These are phyloP conservation scores for Clarkia xantiana DNA, from an alignment of 345 rosid species.

Conservation along the genomic window DNA sequence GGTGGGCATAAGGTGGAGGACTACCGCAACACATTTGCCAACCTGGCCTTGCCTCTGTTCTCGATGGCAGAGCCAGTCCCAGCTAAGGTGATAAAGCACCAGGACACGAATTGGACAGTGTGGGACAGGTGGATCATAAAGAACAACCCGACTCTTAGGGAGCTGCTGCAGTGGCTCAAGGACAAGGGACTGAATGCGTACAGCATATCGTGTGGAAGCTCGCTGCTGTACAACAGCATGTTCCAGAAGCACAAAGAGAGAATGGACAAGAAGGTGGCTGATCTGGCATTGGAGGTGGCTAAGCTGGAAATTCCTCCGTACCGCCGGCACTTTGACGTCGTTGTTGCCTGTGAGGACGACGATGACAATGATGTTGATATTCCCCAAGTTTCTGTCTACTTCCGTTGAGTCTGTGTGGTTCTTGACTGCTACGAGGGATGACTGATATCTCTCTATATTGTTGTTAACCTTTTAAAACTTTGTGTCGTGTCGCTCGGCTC, in stretches of 20 bases:
- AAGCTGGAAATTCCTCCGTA: conserved; percentile 59
- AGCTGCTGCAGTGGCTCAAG: conserved; percentile 70
- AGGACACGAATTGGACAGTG: conserved; percentile 86
- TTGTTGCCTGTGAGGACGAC: conserved; percentile 88
- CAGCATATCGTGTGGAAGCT: conserved; percentile 89
- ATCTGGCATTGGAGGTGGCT: conserved; percentile 80
- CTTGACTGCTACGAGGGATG: too few relatives aligned
- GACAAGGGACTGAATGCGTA: conserved; percentile 69
- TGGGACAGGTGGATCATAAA: conserved; percentile 89
- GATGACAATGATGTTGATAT: conserved; percentile 76
- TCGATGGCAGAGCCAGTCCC: conserved; percentile 97
- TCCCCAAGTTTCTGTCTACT: conserved; percentile 78
- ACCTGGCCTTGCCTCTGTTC: conserved; percentile 81
- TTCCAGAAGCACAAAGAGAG: conserved; percentile 72
- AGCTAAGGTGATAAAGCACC: conserved; percentile 72
- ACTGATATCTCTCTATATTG: too few relatives aligned
- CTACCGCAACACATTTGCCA: conserved; percentile 95
- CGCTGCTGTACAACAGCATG: conserved; percentile 76
- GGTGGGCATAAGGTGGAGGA: conserved; percentile 74
- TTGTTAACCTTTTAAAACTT: too few relatives aligned
- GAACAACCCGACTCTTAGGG: conserved; percentile 58
- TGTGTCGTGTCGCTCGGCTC: too few relatives aligned
- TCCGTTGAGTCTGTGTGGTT: conserved; percentile 19
- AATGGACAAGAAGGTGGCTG: conserved; percentile 64
- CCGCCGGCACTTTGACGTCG: conserved; percentile 68